These are phyloP conservation scores for Cocos nucifera DNA, from an alignment of 176 grass and related monocot species.

Conservation along the genomic window DNA sequence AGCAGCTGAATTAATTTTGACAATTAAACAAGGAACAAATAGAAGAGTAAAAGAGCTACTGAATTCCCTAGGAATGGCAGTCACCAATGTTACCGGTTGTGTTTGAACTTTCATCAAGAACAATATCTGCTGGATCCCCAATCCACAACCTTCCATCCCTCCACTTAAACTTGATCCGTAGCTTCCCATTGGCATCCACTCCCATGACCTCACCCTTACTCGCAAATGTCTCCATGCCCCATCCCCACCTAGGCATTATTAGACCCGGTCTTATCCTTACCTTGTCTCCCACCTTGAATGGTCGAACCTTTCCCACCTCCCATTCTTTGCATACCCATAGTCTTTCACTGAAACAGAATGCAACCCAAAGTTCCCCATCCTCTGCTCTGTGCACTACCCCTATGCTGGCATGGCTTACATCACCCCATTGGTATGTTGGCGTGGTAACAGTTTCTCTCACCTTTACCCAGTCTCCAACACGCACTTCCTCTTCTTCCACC, in stretches of 20 bases:
- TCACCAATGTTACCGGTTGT: conserved; percentile 29
- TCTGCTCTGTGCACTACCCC: conserved; percentile 83
- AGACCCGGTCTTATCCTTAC: conserved; percentile 67
- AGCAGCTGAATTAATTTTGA: not conserved
- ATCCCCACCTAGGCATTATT: conserved; percentile 80
- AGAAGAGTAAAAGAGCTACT: conserved; percentile 52
- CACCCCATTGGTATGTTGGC: conserved; percentile 95
- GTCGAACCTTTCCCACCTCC: conserved; percentile 81
- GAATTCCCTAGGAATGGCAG: conserved; percentile 41
- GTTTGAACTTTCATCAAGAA: conserved; percentile 60
- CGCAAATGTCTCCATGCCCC: conserved; percentile 79
- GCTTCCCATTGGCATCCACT: conserved; percentile 90
- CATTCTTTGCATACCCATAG: conserved; percentile 91
- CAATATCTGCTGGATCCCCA: conserved; percentile 87
- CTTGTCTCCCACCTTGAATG: conserved; percentile 66
- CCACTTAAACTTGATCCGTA: conserved; percentile 95
- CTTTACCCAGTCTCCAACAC: conserved; percentile 86
- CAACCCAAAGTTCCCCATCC: conserved; percentile 83
- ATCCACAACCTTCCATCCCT: conserved; percentile 77
- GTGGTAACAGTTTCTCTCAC: conserved; percentile 62
- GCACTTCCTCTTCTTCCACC: conserved; percentile 80
- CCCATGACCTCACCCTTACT: conserved; percentile 85
- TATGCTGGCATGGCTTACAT: conserved; percentile 72
- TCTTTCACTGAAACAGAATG: conserved; percentile 94
- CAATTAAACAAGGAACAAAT: conserved; percentile 32